A percentile compares a stretch with the other conserved stretches of the same genome.
Conservation (phyloP, 257 asterid genomes). For the Plantago major region DNA sequence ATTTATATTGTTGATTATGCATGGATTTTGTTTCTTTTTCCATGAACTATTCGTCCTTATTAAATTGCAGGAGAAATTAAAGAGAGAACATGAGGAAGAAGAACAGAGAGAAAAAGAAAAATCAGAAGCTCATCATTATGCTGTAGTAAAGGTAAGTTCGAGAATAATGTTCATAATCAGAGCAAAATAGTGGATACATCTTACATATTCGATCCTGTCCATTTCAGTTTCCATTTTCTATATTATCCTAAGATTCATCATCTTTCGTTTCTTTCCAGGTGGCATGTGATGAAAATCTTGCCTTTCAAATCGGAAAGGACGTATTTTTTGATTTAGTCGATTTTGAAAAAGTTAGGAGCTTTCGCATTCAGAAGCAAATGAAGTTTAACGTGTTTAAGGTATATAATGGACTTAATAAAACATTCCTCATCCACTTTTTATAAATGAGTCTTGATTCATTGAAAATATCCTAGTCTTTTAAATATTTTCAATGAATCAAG, state of each 20-base stretch:
- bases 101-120: conserved; percentile 18
- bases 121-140: conserved; percentile 27
- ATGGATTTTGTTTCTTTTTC: conserved; percentile 1
- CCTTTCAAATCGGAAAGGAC: conserved; percentile 26
- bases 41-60: not conserved
- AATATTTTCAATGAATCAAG: too few relatives aligned
- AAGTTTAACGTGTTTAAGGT: conserved; percentile 28
- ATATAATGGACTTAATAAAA: not conserved
- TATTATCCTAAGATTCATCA: not conserved
- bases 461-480: too few relatives aligned
- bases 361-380: conserved; percentile 22
- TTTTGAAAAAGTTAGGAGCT: conserved; percentile 25
- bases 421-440: not conserved
- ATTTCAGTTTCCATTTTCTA: too few relatives aligned
- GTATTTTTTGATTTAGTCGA: conserved; percentile 29
- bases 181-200: too few relatives aligned
- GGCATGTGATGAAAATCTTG: conserved; percentile 24
- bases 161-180: too few relatives aligned
- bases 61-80: conserved; percentile 15
- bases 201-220: too few relatives aligned
- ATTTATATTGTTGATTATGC: not conserved
- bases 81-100: conserved; percentile 24
- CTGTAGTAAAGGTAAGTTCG: conserved; percentile 22
- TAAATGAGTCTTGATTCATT: too few relatives aligned
- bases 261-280: conserved; percentile 21